Base-by-base conservation (phyloP, 768 basidiomycete species). In the Gelatoporia subvermispora region DNA sequence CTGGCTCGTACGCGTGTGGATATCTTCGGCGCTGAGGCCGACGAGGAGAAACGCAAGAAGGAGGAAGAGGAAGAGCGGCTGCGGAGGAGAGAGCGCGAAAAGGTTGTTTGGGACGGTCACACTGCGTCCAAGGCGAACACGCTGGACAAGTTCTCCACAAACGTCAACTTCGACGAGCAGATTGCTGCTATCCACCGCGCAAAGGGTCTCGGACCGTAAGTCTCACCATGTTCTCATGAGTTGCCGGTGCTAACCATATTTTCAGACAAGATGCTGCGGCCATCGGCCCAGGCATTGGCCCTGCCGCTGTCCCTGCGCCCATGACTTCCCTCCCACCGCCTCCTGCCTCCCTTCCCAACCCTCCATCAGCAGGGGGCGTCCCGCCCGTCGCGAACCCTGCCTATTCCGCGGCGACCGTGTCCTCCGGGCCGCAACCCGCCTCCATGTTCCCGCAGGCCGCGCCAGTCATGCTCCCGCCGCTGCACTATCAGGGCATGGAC, bases 101-200 rank as follows among this genome's bases (percentile, higher is more conserved):
- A 89, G 64, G 88, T 91, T 56, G 90, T 97, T 42, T 99, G 96
- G 96, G 96, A 98, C 68, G 96, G 96, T 59, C 94, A 98, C 67
- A 94, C 94, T 2, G 88, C 92, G 38, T 88, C 92, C 38, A 97
- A 94, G 70, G 86, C 86, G 42, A 83, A 82, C 56, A 96, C 93
- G 1, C 74, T 93, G 61, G 89, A 93, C 76, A 92, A 92, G 62
- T 99, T 86, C 73, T 93, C 93, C 42, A 84, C 82, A 15, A 86
- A 87, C 53, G 93, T 90, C 73, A 94, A 93, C 64, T 85, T 98
- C 64, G 93, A 97, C 70, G 93, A 97, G 62, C 96, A 99, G 65
- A 99, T 99, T 65, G 91, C 91, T 38, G 92, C 93, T 41, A 93
- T 98, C 50, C 94, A 96, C 69, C 87, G 87, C 49, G 81, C 92